phyloP scores from a whole-genome alignment of 108 stramenopile species.

The Nitzschia sp. region DNA sequence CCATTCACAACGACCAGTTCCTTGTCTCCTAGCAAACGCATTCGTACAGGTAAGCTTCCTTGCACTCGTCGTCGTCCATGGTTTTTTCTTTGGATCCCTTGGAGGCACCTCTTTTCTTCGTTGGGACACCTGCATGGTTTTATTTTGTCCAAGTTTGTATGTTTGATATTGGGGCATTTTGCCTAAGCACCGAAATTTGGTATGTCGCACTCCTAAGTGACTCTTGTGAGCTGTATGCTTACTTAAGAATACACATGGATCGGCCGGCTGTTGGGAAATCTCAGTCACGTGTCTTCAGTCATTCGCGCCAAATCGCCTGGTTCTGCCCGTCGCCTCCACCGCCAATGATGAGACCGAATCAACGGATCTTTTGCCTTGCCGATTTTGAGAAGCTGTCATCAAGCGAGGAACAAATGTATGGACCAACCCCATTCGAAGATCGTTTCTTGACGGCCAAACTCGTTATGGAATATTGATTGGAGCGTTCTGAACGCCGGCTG shows the following conservation, averaged over 20 bases:
- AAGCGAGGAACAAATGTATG: not conserved
- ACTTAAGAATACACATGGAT: not conserved
- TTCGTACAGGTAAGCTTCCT: slow-evolving; percentile 25
- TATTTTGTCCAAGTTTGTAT: slow-evolving; percentile 12
- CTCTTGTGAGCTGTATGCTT: not conserved
- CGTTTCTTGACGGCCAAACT: not conserved
- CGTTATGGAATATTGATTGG: not conserved
- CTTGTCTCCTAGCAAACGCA: slow-evolving; percentile 35
- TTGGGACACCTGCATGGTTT: not conserved
- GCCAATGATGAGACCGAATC: not conserved
- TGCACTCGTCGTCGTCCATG: not conserved
- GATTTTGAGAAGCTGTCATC: not conserved
- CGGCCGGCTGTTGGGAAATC: not conserved
- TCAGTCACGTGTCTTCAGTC: not conserved
- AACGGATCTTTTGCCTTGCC: not conserved
- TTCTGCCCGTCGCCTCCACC: not conserved
- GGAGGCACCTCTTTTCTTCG: slow-evolving; percentile 9
- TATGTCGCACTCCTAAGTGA: slow-evolving; percentile 10
- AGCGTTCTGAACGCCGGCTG: not conserved
- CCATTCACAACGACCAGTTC: slow-evolving; percentile 25
- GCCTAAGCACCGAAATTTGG: slow-evolving; percentile 23
- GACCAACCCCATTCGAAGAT: not conserved
- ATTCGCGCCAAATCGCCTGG: not conserved
- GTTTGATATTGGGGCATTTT: not conserved
- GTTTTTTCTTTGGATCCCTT: slow-evolving; percentile 3